Base-by-base conservation (phyloP, 2,329 filamentous ascomycete species). In the Ascochyta lentis region DNA sequence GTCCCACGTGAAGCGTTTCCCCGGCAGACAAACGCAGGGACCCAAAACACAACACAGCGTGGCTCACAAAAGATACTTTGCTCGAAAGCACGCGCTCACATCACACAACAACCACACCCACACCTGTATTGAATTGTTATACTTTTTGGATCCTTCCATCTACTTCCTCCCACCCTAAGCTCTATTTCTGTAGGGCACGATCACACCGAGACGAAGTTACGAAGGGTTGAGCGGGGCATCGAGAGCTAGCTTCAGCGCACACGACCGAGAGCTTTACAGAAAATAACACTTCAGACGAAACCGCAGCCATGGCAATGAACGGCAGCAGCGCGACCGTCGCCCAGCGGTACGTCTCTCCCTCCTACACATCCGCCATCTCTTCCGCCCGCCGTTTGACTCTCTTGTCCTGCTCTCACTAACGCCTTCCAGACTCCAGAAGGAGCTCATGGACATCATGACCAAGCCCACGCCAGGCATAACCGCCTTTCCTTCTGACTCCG, bases 391-490 rank as follows among this genome's bases (percentile, higher is more conserved):
- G 7, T 27, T 40, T 1, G 42, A 31, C 41, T 1, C 49, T 15
- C 23, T 4, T 19, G 39, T 65, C 44, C 33, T 40, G 1, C 47
- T 16, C 23, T 4, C 19, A 40, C 67, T 63, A 56, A 66, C 55
- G 16, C 5, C 51, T 16, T 59, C 29, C 72, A 98, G 95, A 70
- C 84, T 99, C 54, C 95, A 99, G 79, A 96, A 93, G 44, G 95
- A 99, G 79, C 85, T 99, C 66, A 98, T 99, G 94, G 89, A 95
- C 77, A 87, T 99, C 67, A 98, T 99, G 95, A 93, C 92, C 68
- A 93, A 93, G 38, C 89, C 93, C 1, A 93, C 94, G 0, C 92
- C 93, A 13, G 95, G 95, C 64, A 88, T 98, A 71, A 96, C 93
- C 52, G 96, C 96, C 61, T 99, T 99, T 77, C 95, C 95, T 26